A percentile compares a stretch with the other conserved stretches of the same genome.
Conservation (phyloP, 768 basidiomycete genomes). For the Amanita pallidorosea region DNA sequence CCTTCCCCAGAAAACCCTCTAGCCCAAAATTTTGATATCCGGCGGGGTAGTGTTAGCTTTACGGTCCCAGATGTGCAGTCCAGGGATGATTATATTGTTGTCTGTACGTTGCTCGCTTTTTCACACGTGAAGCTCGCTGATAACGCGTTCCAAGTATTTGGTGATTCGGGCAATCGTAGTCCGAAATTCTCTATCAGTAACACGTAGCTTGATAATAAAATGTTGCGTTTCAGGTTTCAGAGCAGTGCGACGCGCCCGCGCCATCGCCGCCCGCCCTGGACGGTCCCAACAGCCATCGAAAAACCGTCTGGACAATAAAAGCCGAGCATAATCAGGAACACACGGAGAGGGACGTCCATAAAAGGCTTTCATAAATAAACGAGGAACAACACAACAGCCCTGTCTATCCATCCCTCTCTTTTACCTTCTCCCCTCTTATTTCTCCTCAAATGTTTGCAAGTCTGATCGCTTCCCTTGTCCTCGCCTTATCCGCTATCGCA, state of each 20-base stretch:
- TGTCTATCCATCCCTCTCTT: not conserved
- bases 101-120: slow-evolving; percentile 27
- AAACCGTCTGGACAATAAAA: no score
- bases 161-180: slow-evolving; percentile 48
- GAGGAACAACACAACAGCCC: no score
- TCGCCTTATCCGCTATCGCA: not conserved
- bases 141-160: slow-evolving; percentile 27
- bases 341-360: no score
- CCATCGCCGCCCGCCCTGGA: not conserved
- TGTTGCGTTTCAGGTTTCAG: not conserved
- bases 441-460: not conserved
- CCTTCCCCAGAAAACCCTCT: slow-evolving; percentile 35
- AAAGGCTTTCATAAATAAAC: no score
- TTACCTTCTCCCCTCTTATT: not conserved
- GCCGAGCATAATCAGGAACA: no score
- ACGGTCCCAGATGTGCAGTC: slow-evolving; percentile 29
- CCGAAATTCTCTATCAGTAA: slow-evolving; percentile 33
- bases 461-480: not conserved
- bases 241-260: not conserved
- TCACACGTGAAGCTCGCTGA: not conserved
- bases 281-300: no score
- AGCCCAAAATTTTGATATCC: slow-evolving; percentile 33
- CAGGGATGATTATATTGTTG: slow-evolving; percentile 34
- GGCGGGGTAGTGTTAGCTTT: slow-evolving; percentile 27
- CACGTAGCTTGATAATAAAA: not conserved